Evolutionary conservation across 441 rosid genomes (phyloP).

Genomic region (Pelargonium fulgidum): DNA sequence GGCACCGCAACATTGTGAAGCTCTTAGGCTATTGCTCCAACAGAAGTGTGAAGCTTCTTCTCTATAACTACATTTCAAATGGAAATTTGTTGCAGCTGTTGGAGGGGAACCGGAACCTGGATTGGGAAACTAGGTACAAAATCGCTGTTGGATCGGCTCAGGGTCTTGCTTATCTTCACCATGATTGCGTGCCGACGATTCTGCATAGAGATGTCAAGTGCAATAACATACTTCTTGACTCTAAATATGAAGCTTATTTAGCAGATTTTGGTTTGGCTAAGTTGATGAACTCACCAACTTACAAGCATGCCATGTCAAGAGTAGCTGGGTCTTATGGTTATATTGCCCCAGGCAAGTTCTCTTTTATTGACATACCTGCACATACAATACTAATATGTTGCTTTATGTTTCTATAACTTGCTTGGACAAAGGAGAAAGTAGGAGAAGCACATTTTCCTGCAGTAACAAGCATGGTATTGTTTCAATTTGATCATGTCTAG

Average conservation of each 20-base stretch:
- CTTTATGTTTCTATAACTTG: no score
- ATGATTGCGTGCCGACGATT: constrained; percentile 77
- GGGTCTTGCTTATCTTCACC: constrained; percentile 86
- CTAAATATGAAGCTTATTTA: constrained; percentile 69
- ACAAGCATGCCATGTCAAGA: constrained; percentile 68
- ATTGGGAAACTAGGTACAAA: constrained; percentile 87
- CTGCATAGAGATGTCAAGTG: constrained; percentile 87
- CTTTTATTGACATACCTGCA: no score
- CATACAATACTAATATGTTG: no score
- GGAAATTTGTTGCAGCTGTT: constrained; percentile 78
- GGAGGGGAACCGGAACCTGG: constrained; percentile 55
- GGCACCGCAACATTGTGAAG: constrained; percentile 79
- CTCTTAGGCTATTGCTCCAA: constrained; percentile 83
- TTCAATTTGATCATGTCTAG: no score
- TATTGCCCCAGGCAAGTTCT: constrained; percentile 77
- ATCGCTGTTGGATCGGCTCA: constrained; percentile 89
- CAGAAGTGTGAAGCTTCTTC: constrained; percentile 73
- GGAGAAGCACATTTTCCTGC: no score
- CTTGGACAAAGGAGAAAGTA: no score
- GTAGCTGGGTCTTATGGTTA: constrained; percentile 92
- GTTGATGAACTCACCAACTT: constrained; percentile 69
- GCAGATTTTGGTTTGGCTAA: constrained; percentile 91
- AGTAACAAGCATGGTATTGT: no score
- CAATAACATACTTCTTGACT: constrained; percentile 79
- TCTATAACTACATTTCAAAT: constrained; percentile 72